phyloP scores from a whole-genome alignment of 768 basidiomycete species.

The Termitomyces sp. region DNA sequence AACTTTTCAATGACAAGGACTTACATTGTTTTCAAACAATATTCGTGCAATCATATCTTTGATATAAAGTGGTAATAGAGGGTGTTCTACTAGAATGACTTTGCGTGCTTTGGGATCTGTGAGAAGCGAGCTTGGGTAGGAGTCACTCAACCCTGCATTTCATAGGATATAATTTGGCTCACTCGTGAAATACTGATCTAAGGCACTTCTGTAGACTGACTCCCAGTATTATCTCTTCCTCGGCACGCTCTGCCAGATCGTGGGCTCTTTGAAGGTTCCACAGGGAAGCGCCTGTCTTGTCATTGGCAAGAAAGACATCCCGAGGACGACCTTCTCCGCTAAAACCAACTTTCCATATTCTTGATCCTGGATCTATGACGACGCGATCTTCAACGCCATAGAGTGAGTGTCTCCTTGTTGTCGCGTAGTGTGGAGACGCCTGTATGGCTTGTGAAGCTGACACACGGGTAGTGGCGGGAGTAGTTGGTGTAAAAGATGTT shows the following conservation, averaged over 20 bases:
- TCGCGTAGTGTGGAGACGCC: slow-evolving; percentile 78
- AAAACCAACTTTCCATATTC: slow-evolving; percentile 96
- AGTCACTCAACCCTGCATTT: neutral
- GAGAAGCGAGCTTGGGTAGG: slow-evolving; percentile 66
- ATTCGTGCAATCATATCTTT: slow-evolving; percentile 85
- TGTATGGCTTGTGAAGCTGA: slow-evolving; percentile 44
- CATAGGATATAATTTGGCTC: slow-evolving; percentile 22
- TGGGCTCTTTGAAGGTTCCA: slow-evolving; percentile 58
- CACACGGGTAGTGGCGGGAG: slow-evolving; percentile 53
- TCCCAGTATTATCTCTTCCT: slow-evolving; percentile 70
- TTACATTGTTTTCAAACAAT: slow-evolving; percentile 87
- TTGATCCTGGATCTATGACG: slow-evolving; percentile 90
- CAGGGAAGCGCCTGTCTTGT: slow-evolving; percentile 35
- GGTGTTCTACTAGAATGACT: slow-evolving; percentile 89
- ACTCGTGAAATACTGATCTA: slow-evolving; percentile 83
- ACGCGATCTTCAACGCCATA: slow-evolving; percentile 97
- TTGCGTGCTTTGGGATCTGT: slow-evolving; percentile 95
- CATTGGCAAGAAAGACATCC: slow-evolving; percentile 70
- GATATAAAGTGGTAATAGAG: slow-evolving; percentile 77
- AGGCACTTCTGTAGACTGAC: slow-evolving; percentile 62
- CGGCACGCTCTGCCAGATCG: slow-evolving; percentile 52
- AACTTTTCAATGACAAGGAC: slow-evolving; percentile 5
- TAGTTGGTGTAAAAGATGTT: slow-evolving; percentile 34
- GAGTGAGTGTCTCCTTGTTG: slow-evolving; percentile 83
- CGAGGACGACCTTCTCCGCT: slow-evolving; percentile 91